These are phyloP conservation scores for Penicillium cosmopolitanum DNA, from an alignment of 495 filamentous ascomycete genomes.

Conservation along the genomic window DNA sequence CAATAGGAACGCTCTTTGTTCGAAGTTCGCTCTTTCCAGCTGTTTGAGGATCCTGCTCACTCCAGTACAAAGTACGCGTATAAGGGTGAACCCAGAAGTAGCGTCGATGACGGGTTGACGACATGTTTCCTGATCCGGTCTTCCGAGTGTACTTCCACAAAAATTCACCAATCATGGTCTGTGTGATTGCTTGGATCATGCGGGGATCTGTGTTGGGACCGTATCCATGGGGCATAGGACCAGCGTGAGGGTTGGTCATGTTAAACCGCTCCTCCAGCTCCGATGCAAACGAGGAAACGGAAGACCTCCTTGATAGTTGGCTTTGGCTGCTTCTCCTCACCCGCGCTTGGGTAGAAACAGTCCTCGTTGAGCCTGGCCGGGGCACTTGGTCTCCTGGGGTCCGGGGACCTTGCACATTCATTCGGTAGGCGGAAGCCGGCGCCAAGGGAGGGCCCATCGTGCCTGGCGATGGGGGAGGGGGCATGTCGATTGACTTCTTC, in stretches of 20 bases:
- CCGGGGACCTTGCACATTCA: slow-evolving; percentile 55
- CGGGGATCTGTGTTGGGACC: slow-evolving; percentile 78
- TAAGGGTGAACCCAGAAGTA: slow-evolving; percentile 99
- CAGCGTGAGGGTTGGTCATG: slow-evolving; percentile 57
- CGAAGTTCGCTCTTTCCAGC: slow-evolving; percentile 77
- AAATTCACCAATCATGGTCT: slow-evolving; percentile 99
- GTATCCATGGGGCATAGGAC: slow-evolving; percentile 59
- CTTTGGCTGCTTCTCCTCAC: slow-evolving; percentile 49
- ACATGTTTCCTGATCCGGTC: slow-evolving; percentile 82
- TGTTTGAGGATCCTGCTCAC: slow-evolving; percentile 80
- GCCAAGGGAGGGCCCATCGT: slow-evolving; percentile 85
- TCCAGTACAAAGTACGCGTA: slow-evolving; percentile 96
- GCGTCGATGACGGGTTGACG: slow-evolving; percentile 82
- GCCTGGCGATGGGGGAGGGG: slow-evolving; percentile 45
- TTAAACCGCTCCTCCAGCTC: slow-evolving; percentile 92
- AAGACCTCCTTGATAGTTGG: slow-evolving; percentile 73
- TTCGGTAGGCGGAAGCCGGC: slow-evolving; percentile 77
- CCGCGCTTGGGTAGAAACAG: slow-evolving; percentile 48
- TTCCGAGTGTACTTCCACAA: slow-evolving; percentile 99
- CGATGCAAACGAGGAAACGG: slow-evolving; percentile 91
- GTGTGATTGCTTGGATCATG: slow-evolving; percentile 99
- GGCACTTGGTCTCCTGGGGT: slow-evolving; percentile 63
- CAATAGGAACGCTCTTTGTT: slow-evolving; percentile 94
- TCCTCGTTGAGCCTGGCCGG: slow-evolving; percentile 58
- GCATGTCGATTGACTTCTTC: slow-evolving; percentile 54